Evolutionary conservation across 495 filamentous ascomycete species (phyloP).

Genomic region (Penicillium ucsense): DNA sequence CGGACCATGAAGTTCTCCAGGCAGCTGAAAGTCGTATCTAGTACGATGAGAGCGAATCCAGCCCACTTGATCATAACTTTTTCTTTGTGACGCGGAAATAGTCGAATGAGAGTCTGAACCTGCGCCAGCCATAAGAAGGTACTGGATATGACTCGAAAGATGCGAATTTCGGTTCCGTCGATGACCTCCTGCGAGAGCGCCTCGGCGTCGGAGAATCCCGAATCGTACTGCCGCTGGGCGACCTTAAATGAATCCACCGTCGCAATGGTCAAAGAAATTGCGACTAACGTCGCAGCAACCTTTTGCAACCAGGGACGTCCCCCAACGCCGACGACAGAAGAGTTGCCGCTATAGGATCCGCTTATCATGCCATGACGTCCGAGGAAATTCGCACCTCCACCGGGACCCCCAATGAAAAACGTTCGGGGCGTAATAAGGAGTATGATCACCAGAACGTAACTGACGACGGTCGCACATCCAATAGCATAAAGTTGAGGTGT

Average conservation of each 20-base stretch:
- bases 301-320: slow-evolving; percentile 94
- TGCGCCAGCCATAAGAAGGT: slow-evolving; percentile 96
- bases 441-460: slow-evolving; percentile 90
- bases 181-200: slow-evolving; percentile 65
- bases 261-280: slow-evolving; percentile 85
- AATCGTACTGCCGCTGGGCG: slow-evolving; percentile 67
- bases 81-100: slow-evolving; percentile 94
- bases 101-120: slow-evolving; percentile 87
- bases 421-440: slow-evolving; percentile 86
- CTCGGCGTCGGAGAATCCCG: slow-evolving; percentile 62
- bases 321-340: slow-evolving; percentile 75
- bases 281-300: slow-evolving; percentile 80
- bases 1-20: slow-evolving; percentile 74
- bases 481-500: slow-evolving; percentile 88
- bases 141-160: slow-evolving; percentile 85
- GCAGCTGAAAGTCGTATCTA: slow-evolving; percentile 81
- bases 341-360: slow-evolving; percentile 54
- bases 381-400: slow-evolving; percentile 58
- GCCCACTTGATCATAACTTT: slow-evolving; percentile 99
- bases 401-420: slow-evolving; percentile 72
- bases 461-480: slow-evolving; percentile 80
- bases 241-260: slow-evolving; percentile 80
- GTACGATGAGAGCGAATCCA: slow-evolving; percentile 81
- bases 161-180: slow-evolving; percentile 70
- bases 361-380: slow-evolving; percentile 78